Base-by-base conservation (phyloP, 1,284 basidiomycete genomes). In the Rhodotorula sp. region DNA sequence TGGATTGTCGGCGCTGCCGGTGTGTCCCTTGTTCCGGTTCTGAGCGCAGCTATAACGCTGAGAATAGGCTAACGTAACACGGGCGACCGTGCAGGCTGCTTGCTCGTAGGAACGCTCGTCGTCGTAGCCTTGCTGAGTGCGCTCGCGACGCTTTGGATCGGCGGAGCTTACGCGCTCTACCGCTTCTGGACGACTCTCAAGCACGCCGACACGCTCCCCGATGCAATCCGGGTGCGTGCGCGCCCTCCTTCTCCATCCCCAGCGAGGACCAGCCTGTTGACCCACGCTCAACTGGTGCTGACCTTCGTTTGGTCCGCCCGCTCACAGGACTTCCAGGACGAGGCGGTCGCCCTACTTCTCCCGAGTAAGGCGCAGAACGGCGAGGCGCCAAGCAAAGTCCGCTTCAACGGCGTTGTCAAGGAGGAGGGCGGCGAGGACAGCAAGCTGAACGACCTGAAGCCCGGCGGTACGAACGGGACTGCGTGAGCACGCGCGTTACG, bases 1-100 rank as follows among this genome's bases (percentile, higher is more conserved):
- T 70, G 62, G 64, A 51, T 70, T 50, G 58, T 73, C 41, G 72
- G 68, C 2, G 54, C 62, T 27, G 72, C 68, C 15, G 69, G 71
- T 67, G 37, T 37, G 71, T 50, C 34, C 10, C 22, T 25, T 34
- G 6, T 19, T 32, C 1, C n/a, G 12, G 50, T n/a, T 3, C 19
- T 21, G 19, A 10, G 32, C 39, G 48, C 15, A 10, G 1, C 29
- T 36, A 39, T 1, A 3, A 10, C 27, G 7, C 36, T n/a, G 9
- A 10, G 9, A 12, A 21, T 29, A 29, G 17, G 36, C 27, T 64
- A 36, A 57, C 36, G 21, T 8, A 19, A 5, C 37, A 0, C 7
- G 25, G 15, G 10, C 10, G 13, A 10, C 5, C 39, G 13, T 53
- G 36, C 57, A 69, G 67, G 66, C 19, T 65, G 69, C 29, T 41